Evolutionary conservation across 177 flowering plant genomes (phyloP).

Genomic region (Tripterygium wilfordii): DNA sequence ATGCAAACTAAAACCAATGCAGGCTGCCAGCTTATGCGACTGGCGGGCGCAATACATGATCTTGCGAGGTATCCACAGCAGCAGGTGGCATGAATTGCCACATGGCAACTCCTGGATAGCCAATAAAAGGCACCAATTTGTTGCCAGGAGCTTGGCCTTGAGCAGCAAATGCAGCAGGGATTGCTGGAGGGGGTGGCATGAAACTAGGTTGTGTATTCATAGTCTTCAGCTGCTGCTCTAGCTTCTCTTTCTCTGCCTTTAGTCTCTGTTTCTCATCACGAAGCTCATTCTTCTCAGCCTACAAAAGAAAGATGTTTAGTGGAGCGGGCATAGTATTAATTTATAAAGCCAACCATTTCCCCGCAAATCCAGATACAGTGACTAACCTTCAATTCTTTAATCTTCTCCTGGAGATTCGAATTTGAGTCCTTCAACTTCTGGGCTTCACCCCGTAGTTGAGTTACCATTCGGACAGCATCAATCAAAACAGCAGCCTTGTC

Average conservation of each 20-base stretch:
- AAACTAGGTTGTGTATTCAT: conserved; percentile 53
- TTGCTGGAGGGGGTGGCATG: conserved; percentile 48
- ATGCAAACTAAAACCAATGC: conserved; percentile 15
- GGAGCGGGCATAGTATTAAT: background rate
- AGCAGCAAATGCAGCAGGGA: conserved; percentile 64
- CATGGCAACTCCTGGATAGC: conserved; percentile 90
- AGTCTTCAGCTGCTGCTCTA: conserved; percentile 73
- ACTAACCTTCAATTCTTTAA: conserved; percentile 77
- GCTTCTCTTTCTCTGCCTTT: conserved; percentile 76
- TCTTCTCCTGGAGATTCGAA: conserved; percentile 63
- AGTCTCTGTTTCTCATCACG: conserved; percentile 91
- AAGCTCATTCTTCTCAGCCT: conserved; percentile 91
- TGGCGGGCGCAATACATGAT: conserved; percentile 86
- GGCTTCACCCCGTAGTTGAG: conserved; percentile 65
- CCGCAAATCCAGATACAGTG: too few relatives aligned
- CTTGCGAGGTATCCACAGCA: conserved; percentile 82
- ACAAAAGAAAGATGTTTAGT: conserved; percentile 2
- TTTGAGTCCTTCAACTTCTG: conserved; percentile 79
- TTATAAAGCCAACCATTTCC: background rate
- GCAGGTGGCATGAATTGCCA: conserved; percentile 98
- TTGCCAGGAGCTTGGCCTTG: conserved; percentile 65
- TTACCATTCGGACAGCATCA: conserved; percentile 80
- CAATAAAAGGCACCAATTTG: conserved; percentile 68
- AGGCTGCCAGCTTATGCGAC: conserved; percentile 51
- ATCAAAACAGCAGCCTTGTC: conserved; percentile 76